Evolutionary conservation across 2,329 filamentous ascomycete species (phyloP), one percentile per base, ranked within the genome.

Genomic region (Alternaria sp.): DNA sequence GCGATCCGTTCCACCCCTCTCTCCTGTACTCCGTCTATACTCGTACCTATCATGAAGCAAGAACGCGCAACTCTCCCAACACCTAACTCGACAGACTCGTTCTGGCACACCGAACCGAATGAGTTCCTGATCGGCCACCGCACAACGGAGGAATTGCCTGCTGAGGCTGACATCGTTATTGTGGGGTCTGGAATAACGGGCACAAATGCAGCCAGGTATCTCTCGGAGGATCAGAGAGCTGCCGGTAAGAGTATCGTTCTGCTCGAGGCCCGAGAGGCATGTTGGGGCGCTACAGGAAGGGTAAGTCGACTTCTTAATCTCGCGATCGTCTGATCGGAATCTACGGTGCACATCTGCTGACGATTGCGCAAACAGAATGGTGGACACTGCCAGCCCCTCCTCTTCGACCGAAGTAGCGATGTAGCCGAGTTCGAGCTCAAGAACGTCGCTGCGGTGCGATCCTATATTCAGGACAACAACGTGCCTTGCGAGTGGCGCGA

Each of bases 281-380:
- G 91, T 72, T 93, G 87, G 86, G 91, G 91, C 18, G 91, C 91
- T n/a, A 94, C 91, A 1, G 91, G 91, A n/a, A 81, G 91, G 72
- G 89, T 91, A 72, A 83, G 87, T 69, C 39, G 3, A 49, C 26
- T 14, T 16, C 18, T 18, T 1, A 39, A 26, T n/a, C 38, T 30
- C 26, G 3, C 34, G 3, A 4, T 36, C 1, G 32, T 38, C 42
- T 5, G 32, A 26, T 16, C 9, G 9, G 24, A 32, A 9, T 12
- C 20, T 30, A 2, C 12, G 46, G 11, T 14, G 32, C 18, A 57
- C 44, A 32, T 18, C 26, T 59, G 46, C 63, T 65, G 48, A 69
- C 39, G 43, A 30, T 12, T 34, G 18, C 8, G 44, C 38, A 8
- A 7, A 49, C 51, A 84, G 81, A 81, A 86, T 67, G 84, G 83